Conservation (phyloP, 2,329 filamentous ascomycete genomes). For the Pestalotiopsis sp. region DNA sequence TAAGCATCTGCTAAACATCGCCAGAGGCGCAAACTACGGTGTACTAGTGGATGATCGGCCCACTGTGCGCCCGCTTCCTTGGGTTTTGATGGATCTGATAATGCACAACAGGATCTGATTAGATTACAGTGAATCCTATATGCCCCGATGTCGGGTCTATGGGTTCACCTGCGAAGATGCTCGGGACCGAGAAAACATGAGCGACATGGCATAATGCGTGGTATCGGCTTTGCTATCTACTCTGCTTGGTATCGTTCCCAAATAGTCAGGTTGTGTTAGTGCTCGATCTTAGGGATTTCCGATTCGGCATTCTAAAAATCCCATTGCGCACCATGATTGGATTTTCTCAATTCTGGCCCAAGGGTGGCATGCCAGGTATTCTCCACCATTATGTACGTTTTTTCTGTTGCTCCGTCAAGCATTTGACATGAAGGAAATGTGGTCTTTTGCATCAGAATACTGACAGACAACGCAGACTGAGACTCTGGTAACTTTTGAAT, state of each 20-base stretch:
- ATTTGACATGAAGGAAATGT: too few relatives aligned
- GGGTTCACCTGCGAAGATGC: not conserved
- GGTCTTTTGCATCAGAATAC: not conserved
- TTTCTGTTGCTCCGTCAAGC: too few relatives aligned
- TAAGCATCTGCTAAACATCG: not conserved
- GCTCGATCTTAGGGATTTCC: too few relatives aligned
- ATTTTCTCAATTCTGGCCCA: constrained; percentile 9
- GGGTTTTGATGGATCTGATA: not conserved
- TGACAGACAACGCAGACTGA: not conserved
- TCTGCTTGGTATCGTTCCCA: too few relatives aligned
- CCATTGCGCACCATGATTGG: not conserved
- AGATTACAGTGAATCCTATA: not conserved
- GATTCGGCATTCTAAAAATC: too few relatives aligned
- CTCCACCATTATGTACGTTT: constrained; percentile 4
- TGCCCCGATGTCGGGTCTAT: not conserved
- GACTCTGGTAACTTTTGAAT: constrained; percentile 7
- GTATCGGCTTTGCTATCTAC: too few relatives aligned
- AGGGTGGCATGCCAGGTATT: constrained; percentile 2
- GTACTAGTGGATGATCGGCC: not conserved
- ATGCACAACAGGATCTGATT: not conserved
- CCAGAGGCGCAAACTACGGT: not conserved
- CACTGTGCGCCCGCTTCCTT: not conserved
- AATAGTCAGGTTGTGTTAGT: too few relatives aligned
- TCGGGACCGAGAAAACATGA: too few relatives aligned
- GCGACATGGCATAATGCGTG: too few relatives aligned